Evolutionary conservation across 306 rosid species (phyloP), one percentile per base, ranked within the genome.

Genomic region (Pachyrhizus erosus): DNA sequence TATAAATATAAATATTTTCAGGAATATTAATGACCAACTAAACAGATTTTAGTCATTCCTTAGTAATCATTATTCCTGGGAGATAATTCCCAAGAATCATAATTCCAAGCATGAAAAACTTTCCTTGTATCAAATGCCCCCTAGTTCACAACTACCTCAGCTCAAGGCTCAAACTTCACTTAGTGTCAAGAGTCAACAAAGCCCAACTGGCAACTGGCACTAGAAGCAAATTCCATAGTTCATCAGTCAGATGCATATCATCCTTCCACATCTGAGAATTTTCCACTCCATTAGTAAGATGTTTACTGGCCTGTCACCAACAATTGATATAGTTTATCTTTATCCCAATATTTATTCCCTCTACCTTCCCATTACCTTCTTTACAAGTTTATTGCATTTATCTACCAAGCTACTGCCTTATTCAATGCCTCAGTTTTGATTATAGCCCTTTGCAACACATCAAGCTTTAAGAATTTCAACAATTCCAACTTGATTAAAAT

Each of bases 221-320:
- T 13, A 65, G 48, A 9, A 65, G 64, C 17, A 13, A 46, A 64
- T n/a, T 13, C 24, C 23, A 60, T 43, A 61, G 5, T 42, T 43
- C 58, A 42, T 61, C 80, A 26, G 54, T 45, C 20, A 18, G 57
- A 40, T 40, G 71, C 57, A 58, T 40, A 20, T 48, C 65, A 77
- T 64, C 73, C 61, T 61, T 43, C 62, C 49, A 29, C 62, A 6
- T 51, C 49, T 33, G 37, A 27, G 80, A 17, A 39, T 40, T 33
- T 58, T 64, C 40, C 26, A 45, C 18, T 21, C 33, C 31, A 43
- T 12, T 45, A 27, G 14, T 5, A 27, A 62, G 34, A 51, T 49
- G 42, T 20, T 68, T 20, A 10, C 5, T 68, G 9, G 64, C 39
- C 4, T 13, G 24, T 66, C 67, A 66, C 40, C 9, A 39, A 40